These are phyloP conservation scores for Dinochytrium kinnereticum DNA, from an alignment of 371 early-diverging fungal species.

Conservation along the genomic window DNA sequence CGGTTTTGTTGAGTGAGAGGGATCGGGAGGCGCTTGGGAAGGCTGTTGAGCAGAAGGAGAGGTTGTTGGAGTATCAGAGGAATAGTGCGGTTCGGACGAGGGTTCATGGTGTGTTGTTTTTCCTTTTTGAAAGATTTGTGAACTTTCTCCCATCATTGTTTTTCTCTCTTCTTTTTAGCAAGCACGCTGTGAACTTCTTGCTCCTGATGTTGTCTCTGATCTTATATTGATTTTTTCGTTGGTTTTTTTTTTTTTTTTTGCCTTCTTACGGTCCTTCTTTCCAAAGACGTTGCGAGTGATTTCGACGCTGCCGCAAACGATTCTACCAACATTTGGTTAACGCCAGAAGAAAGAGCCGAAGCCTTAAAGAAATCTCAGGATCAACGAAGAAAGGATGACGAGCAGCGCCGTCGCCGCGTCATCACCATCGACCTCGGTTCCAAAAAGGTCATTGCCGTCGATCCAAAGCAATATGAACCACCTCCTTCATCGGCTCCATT, in stretches of 20 bases:
- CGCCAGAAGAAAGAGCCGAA: conserved; percentile 72
- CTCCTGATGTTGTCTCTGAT: conserved; percentile 7
- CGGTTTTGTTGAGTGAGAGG: conserved; percentile 42
- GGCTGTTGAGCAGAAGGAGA: conserved; percentile 77
- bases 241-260: too few relatives aligned
- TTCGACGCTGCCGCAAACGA: conserved; percentile 73
- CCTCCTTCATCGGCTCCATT: conserved; percentile 29
- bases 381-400: conserved; percentile 51
- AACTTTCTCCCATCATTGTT: too few relatives aligned
- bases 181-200: too few relatives aligned
- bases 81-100: conserved; percentile 77
- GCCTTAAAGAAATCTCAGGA: conserved; percentile 42
- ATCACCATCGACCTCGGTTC: conserved; percentile 70
- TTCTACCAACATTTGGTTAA: conserved; percentile 73
- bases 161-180: too few relatives aligned
- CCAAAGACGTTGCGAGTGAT: conserved; percentile 81
- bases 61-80: conserved; percentile 79
- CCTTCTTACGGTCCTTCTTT: too few relatives aligned
- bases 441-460: conserved; percentile 59
- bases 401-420: conserved; percentile 57
- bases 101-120: conserved; percentile 61
- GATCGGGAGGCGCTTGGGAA: conserved; percentile 57
- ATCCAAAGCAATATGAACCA: conserved; percentile 37
- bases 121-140: too few relatives aligned
- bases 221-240: not conserved